Evolutionary conservation across 2,329 filamentous ascomycete species (phyloP), one percentile per base, ranked within the genome.

Genomic region (Sordariomycetes sp.): DNA sequence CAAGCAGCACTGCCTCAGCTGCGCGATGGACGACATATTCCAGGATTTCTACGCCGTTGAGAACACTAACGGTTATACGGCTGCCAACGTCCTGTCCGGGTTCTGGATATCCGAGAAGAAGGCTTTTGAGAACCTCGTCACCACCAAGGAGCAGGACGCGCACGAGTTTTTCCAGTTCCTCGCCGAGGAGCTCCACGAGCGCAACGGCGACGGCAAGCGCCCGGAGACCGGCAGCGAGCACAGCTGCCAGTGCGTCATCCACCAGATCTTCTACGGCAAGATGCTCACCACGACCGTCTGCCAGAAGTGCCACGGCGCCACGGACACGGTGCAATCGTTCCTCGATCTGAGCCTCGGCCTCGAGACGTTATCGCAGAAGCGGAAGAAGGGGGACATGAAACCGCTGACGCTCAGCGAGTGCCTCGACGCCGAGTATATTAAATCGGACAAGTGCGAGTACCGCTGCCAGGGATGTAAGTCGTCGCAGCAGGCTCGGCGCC

Each of bases 141-240:
- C 91, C 12, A 95, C 95, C 64, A 89, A 91, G 65, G 92, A 97
- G 70, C 92, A 97, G 73, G 92, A 97, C 67, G 92, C 92, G 0
- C 92, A 97, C 67, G 92, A 97, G 68, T 97, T 95, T 72, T 95
- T 96, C 69, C 90, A 96, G 67, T 96, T 95, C 66, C 80, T 97
- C 36, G 86, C 95, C 39, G 92, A 96, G 72, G 89, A 94, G 64
- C 78, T 99, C 17, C 92, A 96, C 67, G 83, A 87, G 66, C 81
- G 90, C 48, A 94, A 91, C 63, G 85, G 85, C 15, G 85, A 88
- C 62, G 79, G 80, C 45, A 85, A 84, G 65, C 80, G 75, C 63
- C 79, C 80, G 34, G 81, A 78, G 67, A 79, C 67, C 55, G 79
- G 74, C 60, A 81, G 76, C 61, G 80, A 82, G 65, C 79, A 82